Percentiles rank a stretch among this genome's conserved stretches.
These are phyloP conservation scores for Cyberlindnera xishuangbannaensis DNA, from an alignment of 805 yeast species.

Conservation along the genomic window DNA sequence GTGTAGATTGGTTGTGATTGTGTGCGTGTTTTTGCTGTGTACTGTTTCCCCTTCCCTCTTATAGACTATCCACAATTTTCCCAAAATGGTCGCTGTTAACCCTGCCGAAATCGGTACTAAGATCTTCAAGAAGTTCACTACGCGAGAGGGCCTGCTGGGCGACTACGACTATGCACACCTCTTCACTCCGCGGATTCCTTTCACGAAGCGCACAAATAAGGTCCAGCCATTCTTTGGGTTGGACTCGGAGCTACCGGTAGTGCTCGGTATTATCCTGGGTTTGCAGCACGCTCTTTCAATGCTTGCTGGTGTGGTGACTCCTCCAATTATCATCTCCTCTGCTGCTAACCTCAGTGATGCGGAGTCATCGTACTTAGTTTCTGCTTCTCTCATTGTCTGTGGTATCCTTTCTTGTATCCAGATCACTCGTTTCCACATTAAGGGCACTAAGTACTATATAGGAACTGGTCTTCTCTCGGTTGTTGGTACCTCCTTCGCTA, in stretches of 20 bases:
- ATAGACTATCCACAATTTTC: no score
- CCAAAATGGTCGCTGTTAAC: background rate
- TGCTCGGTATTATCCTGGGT: constrained; percentile 72
- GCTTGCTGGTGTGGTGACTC: constrained; percentile 87
- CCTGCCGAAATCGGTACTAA: constrained; percentile 1
- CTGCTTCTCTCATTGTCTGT: constrained; percentile 65
- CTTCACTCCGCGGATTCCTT: constrained; percentile 79
- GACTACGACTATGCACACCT: constrained; percentile 78
- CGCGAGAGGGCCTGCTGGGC: constrained; percentile 79
- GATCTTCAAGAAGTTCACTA: constrained; percentile 43
- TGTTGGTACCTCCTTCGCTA: constrained; percentile 88
- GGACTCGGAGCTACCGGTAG: constrained; percentile 73
- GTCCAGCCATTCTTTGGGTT: constrained; percentile 81
- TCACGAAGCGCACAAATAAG: constrained; percentile 38
- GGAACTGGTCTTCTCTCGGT: constrained; percentile 90
- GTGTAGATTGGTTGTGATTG: no score
- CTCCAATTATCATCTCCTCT: constrained; percentile 68
- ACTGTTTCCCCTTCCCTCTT: no score
- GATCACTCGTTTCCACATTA: constrained; percentile 75
- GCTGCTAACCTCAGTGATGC: constrained; percentile 52
- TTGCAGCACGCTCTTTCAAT: constrained; percentile 84
- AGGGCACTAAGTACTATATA: constrained; percentile 63
- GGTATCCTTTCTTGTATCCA: constrained; percentile 69
- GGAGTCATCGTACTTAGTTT: constrained; percentile 56
- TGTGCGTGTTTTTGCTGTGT: no score